Percentiles rank a stretch among this genome's conserved stretches.
These are phyloP conservation scores for Populus ilicifolia DNA, from an alignment of 345 rosid species.

Conservation along the genomic window DNA sequence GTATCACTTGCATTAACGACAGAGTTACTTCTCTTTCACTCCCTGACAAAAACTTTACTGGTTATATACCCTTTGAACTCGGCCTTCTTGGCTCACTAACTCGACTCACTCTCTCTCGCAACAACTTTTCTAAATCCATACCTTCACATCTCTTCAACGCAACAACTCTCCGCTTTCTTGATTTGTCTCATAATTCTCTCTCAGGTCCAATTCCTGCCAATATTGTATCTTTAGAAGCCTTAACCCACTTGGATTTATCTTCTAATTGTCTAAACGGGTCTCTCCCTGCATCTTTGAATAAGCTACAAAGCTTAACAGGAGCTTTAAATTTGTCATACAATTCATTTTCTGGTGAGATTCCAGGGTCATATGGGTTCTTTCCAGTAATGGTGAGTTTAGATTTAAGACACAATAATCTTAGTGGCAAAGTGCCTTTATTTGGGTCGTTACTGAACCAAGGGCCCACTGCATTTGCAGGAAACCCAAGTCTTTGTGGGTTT, in stretches of 20 bases:
- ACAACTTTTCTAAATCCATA: slow-evolving; percentile 60
- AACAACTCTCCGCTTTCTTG: slow-evolving; percentile 46
- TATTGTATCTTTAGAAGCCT: slow-evolving; percentile 40
- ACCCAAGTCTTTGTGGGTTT: slow-evolving; percentile 81
- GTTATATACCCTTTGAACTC: slow-evolving; percentile 88
- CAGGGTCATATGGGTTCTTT: slow-evolving; percentile 59
- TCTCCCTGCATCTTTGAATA: slow-evolving; percentile 56
- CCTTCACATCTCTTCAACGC: slow-evolving; percentile 64
- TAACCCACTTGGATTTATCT: slow-evolving; percentile 69
- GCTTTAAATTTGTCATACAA: slow-evolving; percentile 75
- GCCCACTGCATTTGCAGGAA: slow-evolving; percentile 89
- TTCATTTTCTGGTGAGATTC: slow-evolving; percentile 65
- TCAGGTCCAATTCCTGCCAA: slow-evolving; percentile 57
- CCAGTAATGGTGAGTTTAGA: slow-evolving; percentile 81
- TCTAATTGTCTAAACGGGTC: slow-evolving; percentile 67
- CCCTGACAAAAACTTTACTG: slow-evolving; percentile 46
- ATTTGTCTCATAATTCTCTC: slow-evolving; percentile 71
- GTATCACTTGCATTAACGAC: slow-evolving; percentile 51
- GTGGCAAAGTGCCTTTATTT: slow-evolving; percentile 73
- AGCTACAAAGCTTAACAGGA: slow-evolving; percentile 57
- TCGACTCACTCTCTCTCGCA: slow-evolving; percentile 51
- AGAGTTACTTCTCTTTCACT: slow-evolving; percentile 67
- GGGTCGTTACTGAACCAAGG: slow-evolving; percentile 92
- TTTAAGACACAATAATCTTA: slow-evolving; percentile 70
- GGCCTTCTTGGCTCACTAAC: slow-evolving; percentile 65